Conservation (phyloP, 495 filamentous ascomycete genomes). For the Achaetomiella virescens region DNA sequence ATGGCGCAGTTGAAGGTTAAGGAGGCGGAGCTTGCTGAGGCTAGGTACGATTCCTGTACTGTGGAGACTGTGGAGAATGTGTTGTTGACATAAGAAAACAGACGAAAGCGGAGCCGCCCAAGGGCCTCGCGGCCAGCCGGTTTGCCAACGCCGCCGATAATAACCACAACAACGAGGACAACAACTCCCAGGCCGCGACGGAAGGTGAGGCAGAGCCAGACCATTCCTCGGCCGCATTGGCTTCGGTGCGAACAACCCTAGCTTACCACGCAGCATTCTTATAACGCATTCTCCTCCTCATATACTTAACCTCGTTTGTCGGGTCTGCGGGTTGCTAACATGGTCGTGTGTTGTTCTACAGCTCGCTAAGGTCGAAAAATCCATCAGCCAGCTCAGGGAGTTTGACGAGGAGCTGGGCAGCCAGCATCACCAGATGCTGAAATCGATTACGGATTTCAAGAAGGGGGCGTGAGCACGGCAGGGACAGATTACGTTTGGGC, state of each 20-base stretch:
- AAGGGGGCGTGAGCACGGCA: neutral
- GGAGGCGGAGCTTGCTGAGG: constrained; percentile 50
- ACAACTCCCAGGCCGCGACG: constrained; percentile 27
- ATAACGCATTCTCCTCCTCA: constrained; percentile 1
- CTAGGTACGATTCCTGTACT: constrained; percentile 30
- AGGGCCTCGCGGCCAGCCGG: constrained; percentile 41
- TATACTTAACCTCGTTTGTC: too few relatives aligned
- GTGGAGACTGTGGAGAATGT: neutral
- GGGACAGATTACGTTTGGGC: too few relatives aligned
- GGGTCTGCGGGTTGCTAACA: too few relatives aligned
- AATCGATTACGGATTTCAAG: constrained; percentile 35
- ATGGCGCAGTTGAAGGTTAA: constrained; percentile 44
- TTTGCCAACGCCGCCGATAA: constrained; percentile 32
- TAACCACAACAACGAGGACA: constrained; percentile 17
- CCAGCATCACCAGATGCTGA: constrained; percentile 40
- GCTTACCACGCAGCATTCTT: constrained; percentile 9
- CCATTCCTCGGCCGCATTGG: constrained; percentile 49
- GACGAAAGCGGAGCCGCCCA: constrained; percentile 30
- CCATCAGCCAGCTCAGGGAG: constrained; percentile 39
- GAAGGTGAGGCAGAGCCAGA: constrained; percentile 50
- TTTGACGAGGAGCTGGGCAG: constrained; percentile 44
- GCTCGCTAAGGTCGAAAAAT: constrained; percentile 45
- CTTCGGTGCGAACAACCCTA: constrained; percentile 47
- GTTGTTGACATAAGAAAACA: constrained; percentile 4
- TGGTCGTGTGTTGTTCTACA: constrained; percentile 20